phyloP scores from a whole-genome alignment of 176 grass and related monocot genomes.

The Cenchrus americanus region DNA sequence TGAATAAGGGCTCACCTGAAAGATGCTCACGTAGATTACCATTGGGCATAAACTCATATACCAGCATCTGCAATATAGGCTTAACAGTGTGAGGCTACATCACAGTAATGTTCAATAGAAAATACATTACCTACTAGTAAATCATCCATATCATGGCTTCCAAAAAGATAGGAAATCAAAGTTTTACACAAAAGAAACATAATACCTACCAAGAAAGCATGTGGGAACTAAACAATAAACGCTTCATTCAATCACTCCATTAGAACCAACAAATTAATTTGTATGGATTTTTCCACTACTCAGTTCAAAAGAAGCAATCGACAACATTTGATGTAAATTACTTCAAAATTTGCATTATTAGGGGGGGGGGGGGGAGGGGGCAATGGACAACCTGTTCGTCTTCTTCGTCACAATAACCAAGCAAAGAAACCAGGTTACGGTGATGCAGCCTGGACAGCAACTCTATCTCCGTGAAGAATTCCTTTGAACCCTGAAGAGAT shows the following conservation, averaged over 20 bases:
- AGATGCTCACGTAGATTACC: conserved; percentile 73
- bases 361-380: background rate
- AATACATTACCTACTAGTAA: background rate
- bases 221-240: conserved; percentile 25
- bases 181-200: conserved; percentile 12
- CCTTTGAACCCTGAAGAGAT: conserved; percentile 80
- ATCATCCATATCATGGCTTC: background rate
- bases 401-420: conserved; percentile 88
- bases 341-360: background rate
- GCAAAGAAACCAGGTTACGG: conserved; percentile 70
- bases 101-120: conserved; percentile 25
- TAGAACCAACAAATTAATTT: conserved; percentile 3
- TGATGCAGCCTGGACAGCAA: conserved; percentile 82
- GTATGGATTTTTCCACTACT: background rate
- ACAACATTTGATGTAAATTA: conserved; percentile 1
- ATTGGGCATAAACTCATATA: conserved; percentile 88
- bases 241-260: conserved; percentile 11
- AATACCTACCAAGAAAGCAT: conserved; percentile 17
- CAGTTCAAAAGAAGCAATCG: conserved; percentile 22
- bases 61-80: conserved; percentile 66
- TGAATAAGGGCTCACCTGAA: conserved; percentile 57
- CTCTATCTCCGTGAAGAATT: conserved; percentile 86
- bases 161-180: background rate
- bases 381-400: conserved; percentile 66
- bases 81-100: conserved; percentile 33